A percentile compares a stretch with the other conserved stretches of the same genome.
phyloP scores from a whole-genome alignment of 768 basidiomycete genomes.

The Leccinellum albellum region DNA sequence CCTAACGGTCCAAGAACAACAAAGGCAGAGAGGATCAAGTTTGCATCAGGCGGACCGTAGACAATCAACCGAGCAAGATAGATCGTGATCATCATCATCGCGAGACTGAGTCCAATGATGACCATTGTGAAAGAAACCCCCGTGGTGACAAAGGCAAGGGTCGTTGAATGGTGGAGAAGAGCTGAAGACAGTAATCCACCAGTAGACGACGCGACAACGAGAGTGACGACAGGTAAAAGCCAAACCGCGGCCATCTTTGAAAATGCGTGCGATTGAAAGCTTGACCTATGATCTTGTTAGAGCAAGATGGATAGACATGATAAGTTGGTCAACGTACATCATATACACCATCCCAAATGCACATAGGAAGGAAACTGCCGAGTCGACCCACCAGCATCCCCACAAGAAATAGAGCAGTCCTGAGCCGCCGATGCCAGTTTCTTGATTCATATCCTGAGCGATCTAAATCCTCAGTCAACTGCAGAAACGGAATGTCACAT shows the following conservation, averaged over 20 bases:
- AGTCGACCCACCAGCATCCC: slow-evolving; percentile 53
- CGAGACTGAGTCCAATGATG: slow-evolving; percentile 43
- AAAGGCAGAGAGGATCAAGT: slow-evolving; percentile 42
- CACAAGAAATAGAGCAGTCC: slow-evolving; percentile 40
- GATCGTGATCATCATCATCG: slow-evolving; percentile 46
- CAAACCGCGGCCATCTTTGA: slow-evolving; percentile 42
- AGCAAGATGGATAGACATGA: not conserved
- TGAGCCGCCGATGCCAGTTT: slow-evolving; percentile 34
- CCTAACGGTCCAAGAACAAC: slow-evolving; percentile 52
- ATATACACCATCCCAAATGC: slow-evolving; percentile 49
- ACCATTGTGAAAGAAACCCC: slow-evolving; percentile 42
- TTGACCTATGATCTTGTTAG: slow-evolving; percentile 37
- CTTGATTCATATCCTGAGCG: slow-evolving; percentile 31
- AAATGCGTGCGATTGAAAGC: slow-evolving; percentile 38
- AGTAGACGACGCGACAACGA: slow-evolving; percentile 50
- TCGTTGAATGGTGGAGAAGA: slow-evolving; percentile 34
- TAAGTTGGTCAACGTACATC: slow-evolving; percentile 34
- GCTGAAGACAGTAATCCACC: slow-evolving; percentile 44
- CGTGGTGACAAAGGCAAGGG: slow-evolving; percentile 41
- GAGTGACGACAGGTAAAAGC: slow-evolving; percentile 51
- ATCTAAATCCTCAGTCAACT: not conserved
- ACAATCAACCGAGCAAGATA: slow-evolving; percentile 45
- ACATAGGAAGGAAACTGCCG: slow-evolving; percentile 36
- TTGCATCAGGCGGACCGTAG: slow-evolving; percentile 38
- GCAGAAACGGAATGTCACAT: slow-evolving; percentile 8